phyloP scores from a whole-genome alignment of 1,284 basidiomycete species.

The Schizophyllum amplum region DNA sequence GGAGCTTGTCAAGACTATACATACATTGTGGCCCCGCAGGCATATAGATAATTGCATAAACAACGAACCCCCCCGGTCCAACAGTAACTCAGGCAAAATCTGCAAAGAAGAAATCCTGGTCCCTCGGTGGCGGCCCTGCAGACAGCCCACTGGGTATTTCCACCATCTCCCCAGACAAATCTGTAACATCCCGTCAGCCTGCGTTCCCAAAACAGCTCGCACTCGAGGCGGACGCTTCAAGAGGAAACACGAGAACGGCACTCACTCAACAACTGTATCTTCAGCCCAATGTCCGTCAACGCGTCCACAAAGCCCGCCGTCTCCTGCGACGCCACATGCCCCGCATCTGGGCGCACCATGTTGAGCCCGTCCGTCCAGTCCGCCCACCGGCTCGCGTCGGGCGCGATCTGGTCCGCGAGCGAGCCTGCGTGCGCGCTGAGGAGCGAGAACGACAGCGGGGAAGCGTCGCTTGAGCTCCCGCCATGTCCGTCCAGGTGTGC shows the following conservation, averaged over 20 bases:
- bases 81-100: constrained; percentile 31
- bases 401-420: constrained; percentile 81
- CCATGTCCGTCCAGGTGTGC: constrained; percentile 40
- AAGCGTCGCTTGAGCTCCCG: constrained; percentile 44
- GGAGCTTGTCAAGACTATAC: too few relatives aligned
- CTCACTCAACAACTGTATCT: constrained; percentile 85
- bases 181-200: constrained; percentile 28
- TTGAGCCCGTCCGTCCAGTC: constrained; percentile 97
- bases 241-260: constrained; percentile 12
- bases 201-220: background rate
- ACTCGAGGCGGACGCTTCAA: too few relatives aligned
- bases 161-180: constrained; percentile 87
- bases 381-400: constrained; percentile 79
- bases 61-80: too few relatives aligned
- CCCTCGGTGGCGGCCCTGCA: constrained; percentile 65
- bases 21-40: too few relatives aligned
- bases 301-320: constrained; percentile 80
- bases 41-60: too few relatives aligned
- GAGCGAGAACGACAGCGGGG: constrained; percentile 76
- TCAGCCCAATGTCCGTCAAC: constrained; percentile 89
- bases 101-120: constrained; percentile 85
- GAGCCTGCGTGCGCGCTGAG: constrained; percentile 67
- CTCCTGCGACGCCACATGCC: constrained; percentile 77
- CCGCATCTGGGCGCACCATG: constrained; percentile 74
- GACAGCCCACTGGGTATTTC: constrained; percentile 77